These are phyloP conservation scores for Xylaria polymorpha DNA, from an alignment of 2,329 filamentous ascomycete genomes.

Conservation along the genomic window DNA sequence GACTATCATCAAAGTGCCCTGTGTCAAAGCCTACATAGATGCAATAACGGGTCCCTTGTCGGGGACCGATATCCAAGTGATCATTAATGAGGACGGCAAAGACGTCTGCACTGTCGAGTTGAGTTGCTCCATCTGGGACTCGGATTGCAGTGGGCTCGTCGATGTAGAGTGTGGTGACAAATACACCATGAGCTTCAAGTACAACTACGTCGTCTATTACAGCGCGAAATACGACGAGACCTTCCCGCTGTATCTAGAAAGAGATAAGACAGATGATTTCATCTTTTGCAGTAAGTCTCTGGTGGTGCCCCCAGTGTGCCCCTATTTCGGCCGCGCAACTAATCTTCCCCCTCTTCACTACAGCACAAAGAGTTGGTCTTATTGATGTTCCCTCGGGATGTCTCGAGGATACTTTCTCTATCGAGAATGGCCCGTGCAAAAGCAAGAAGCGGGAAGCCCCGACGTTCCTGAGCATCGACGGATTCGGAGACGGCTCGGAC, in stretches of 20 bases:
- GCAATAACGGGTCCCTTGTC: slow-evolving; percentile 18
- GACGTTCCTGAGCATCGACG: slow-evolving; percentile 7
- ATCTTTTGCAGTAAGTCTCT: slow-evolving; percentile 8
- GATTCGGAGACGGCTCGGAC: slow-evolving; percentile 9
- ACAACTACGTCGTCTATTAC: slow-evolving; percentile 14
- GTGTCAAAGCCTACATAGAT: not conserved
- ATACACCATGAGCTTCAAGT: slow-evolving; percentile 17
- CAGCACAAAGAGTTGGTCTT: not conserved
- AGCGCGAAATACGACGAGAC: not conserved
- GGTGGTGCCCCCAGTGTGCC: not conserved
- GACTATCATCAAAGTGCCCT: slow-evolving; percentile 4
- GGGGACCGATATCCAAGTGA: slow-evolving; percentile 1
- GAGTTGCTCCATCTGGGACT: slow-evolving; percentile 12
- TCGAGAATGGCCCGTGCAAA: not conserved
- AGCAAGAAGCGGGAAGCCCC: slow-evolving; percentile 10
- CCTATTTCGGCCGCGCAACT: slow-evolving; percentile 1
- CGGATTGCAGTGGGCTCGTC: slow-evolving; percentile 8
- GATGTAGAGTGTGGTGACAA: slow-evolving; percentile 7
- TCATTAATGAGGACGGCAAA: slow-evolving; percentile 6
- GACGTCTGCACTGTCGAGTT: slow-evolving; percentile 3
- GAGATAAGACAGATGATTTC: slow-evolving; percentile 1
- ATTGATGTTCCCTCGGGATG: slow-evolving; percentile 4
- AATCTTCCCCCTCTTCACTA: slow-evolving; percentile 5
- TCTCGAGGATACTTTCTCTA: slow-evolving; percentile 6
- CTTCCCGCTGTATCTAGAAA: slow-evolving; percentile 7